These are phyloP conservation scores for Scalesia atractyloides DNA, from an alignment of 129 eudicot species.

Conservation along the genomic window DNA sequence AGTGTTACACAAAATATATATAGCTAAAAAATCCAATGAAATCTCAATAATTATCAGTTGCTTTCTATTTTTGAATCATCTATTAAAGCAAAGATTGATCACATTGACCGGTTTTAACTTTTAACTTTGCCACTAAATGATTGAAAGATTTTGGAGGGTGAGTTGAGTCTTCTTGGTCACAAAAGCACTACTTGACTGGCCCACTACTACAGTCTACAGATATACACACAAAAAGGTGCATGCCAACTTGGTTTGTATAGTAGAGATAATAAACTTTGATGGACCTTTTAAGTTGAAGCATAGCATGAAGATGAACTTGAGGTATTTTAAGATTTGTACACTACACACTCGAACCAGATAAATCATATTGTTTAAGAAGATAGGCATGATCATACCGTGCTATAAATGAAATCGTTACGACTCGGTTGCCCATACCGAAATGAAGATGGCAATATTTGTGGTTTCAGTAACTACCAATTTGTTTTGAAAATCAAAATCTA, in stretches of 20 bases:
- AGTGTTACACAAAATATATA: no score
- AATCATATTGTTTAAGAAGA: background rate
- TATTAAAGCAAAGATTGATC: conserved; percentile 1
- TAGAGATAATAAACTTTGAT: background rate
- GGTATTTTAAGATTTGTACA: background rate
- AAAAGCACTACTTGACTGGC: conserved; percentile 25
- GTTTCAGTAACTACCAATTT: background rate
- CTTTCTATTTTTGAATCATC: background rate
- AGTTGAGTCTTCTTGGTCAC: conserved; percentile 30
- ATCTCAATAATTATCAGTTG: background rate
- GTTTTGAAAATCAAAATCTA: no score
- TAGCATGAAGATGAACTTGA: background rate
- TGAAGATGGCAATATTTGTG: background rate
- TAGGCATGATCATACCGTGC: background rate
- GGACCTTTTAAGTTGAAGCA: background rate
- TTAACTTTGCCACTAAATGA: conserved; percentile 20
- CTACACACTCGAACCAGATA: background rate
- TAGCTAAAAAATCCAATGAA: no score
- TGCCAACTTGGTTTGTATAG: background rate
- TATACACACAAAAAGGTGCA: background rate
- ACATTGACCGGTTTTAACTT: conserved; percentile 26
- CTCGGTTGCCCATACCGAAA: background rate
- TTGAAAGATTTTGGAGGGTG: conserved; percentile 26
- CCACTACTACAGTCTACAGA: background rate
- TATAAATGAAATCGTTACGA: background rate